Percentiles rank a stretch among this genome's conserved stretches.
These are phyloP conservation scores for Plantago coronopus DNA, from an alignment of 305 asterid genomes.

Conservation along the genomic window DNA sequence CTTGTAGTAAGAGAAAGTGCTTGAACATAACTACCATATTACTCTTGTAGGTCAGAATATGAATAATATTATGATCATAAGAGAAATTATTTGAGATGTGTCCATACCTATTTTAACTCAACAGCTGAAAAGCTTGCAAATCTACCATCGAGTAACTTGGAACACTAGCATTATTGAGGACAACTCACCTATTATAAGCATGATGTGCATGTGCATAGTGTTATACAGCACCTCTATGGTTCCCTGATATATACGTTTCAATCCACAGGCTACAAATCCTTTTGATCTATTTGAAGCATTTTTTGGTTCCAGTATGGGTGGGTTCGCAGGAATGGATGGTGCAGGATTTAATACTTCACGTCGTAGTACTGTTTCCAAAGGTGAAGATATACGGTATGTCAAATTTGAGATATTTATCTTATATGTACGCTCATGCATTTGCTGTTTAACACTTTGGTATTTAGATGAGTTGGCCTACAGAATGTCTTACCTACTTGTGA, in stretches of 20 bases:
- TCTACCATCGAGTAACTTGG: slow-evolving; percentile 4
- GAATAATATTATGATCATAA: slow-evolving; percentile 15
- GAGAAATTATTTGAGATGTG: background rate
- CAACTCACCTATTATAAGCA: slow-evolving; percentile 17
- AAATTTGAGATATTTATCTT: slow-evolving; percentile 22
- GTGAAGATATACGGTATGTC: slow-evolving; percentile 98
- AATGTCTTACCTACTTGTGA: slow-evolving; percentile 2
- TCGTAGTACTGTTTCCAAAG: slow-evolving; percentile 76
- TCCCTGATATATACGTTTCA: slow-evolving; percentile 24
- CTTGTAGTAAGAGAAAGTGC: slow-evolving; percentile 1
- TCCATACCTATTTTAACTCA: slow-evolving; percentile 4
- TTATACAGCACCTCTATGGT: slow-evolving; percentile 12
- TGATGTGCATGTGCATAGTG: slow-evolving; percentile 16
- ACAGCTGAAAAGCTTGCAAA: background rate
- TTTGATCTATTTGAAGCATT: slow-evolving; percentile 98
- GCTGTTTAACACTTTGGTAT: background rate
- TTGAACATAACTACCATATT: slow-evolving; percentile 2
- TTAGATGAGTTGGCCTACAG: slow-evolving; percentile 9
- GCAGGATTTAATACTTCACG: slow-evolving; percentile 78
- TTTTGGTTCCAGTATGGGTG: slow-evolving; percentile 92
- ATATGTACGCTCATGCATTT: slow-evolving; percentile 15
- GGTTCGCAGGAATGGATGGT: slow-evolving; percentile 78
- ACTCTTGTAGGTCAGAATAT: slow-evolving; percentile 10
- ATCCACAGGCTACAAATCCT: slow-evolving; percentile 73
- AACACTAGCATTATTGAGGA: slow-evolving; percentile 16